phyloP scores from a whole-genome alignment of 257 asterid genomes.

The Solanum dulcamara region DNA sequence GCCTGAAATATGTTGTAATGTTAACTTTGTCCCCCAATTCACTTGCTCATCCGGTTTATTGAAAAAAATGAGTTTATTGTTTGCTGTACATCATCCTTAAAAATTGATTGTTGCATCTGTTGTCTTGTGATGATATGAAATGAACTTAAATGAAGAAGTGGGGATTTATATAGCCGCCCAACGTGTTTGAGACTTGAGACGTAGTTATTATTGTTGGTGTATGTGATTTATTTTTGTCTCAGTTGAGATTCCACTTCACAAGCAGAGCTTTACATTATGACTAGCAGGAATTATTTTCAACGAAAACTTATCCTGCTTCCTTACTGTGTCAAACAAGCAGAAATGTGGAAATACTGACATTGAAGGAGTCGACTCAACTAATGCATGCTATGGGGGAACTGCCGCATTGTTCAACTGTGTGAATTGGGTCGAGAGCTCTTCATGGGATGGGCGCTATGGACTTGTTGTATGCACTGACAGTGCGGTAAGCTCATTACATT shows the following conservation, averaged over 20 bases:
- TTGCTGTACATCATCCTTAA: background rate
- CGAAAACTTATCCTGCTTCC: background rate
- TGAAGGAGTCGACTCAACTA: slow-evolving; percentile 97
- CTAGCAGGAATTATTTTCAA: background rate
- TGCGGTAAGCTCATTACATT: slow-evolving; percentile 57
- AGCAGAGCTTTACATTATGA: background rate
- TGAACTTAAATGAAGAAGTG: background rate
- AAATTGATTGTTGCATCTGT: background rate
- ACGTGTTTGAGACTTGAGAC: background rate
- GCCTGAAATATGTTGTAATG: background rate
- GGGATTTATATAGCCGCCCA: background rate
- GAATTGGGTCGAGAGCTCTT: slow-evolving; percentile 95
- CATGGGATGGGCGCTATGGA: slow-evolving; percentile 99
- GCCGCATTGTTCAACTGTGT: slow-evolving; percentile 94
- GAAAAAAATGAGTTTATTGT: background rate
- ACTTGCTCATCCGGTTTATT: background rate
- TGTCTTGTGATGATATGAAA: background rate
- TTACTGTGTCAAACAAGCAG: slow-evolving; percentile 29
- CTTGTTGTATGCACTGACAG: slow-evolving; percentile 99
- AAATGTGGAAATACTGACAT: slow-evolving; percentile 84
- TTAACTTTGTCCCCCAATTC: background rate
- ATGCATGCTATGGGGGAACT: slow-evolving; percentile 98
- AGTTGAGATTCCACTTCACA: background rate
- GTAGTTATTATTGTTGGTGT: background rate
- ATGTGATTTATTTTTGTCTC: background rate